Conservation (phyloP, 2,329 filamentous ascomycete genomes). For the Aspergillus sp. region DNA sequence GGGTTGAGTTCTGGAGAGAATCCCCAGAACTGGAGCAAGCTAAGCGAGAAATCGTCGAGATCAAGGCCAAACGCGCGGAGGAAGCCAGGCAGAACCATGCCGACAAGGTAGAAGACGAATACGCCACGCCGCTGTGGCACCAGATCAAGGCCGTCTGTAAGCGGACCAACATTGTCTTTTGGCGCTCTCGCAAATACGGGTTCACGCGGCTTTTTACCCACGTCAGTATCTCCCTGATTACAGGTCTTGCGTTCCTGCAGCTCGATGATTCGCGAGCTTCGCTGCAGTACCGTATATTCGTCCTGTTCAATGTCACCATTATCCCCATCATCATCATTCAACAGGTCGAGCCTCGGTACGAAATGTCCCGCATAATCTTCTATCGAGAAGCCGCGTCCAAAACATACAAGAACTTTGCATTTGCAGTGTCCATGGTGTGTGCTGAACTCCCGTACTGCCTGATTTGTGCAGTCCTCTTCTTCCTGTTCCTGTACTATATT, state of each 20-base stretch:
- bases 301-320: slow-evolving; percentile 85
- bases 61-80: slow-evolving; percentile 65
- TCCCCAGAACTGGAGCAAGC: slow-evolving; percentile 70
- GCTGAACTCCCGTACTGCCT: slow-evolving; percentile 85
- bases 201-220: slow-evolving; percentile 89
- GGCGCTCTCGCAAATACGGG: slow-evolving; percentile 85
- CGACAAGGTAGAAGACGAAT: slow-evolving; percentile 67
- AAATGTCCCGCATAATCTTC: slow-evolving; percentile 77
- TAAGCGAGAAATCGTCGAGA: slow-evolving; percentile 68
- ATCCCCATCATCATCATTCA: slow-evolving; percentile 81
- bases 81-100: slow-evolving; percentile 46
- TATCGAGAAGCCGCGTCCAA: slow-evolving; percentile 86
- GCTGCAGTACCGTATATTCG: slow-evolving; percentile 84
- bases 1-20: slow-evolving; percentile 78
- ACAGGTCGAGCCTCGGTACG: slow-evolving; percentile 84
- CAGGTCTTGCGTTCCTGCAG: slow-evolving; percentile 78
- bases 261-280: slow-evolving; percentile 75
- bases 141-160: slow-evolving; percentile 76
- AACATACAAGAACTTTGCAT: slow-evolving; percentile 81
- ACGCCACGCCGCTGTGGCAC: slow-evolving; percentile 76
- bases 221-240: slow-evolving; percentile 75
- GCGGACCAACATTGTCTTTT: slow-evolving; percentile 78
- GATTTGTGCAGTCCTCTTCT: slow-evolving; percentile 79
- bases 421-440: slow-evolving; percentile 75
- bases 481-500: slow-evolving; percentile 82